A percentile compares a stretch with the other conserved stretches of the same genome.
Conservation (phyloP, 257 asterid species). For the Marsdenia floribunda region DNA sequence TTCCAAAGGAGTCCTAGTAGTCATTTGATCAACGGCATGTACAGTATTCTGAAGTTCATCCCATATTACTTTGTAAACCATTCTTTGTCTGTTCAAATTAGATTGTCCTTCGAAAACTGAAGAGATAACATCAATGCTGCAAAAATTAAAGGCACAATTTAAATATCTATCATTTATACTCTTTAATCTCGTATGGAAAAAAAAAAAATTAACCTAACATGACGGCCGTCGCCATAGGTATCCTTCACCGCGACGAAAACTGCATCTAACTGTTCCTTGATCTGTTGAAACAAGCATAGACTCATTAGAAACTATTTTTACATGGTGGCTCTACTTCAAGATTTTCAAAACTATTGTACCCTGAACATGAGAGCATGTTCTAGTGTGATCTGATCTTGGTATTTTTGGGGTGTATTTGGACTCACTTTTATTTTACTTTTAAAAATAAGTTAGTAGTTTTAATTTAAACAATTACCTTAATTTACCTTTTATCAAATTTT, state of each 20-base stretch:
- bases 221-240: slow-evolving; percentile 96
- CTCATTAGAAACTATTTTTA: not conserved
- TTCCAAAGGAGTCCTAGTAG: slow-evolving; percentile 79
- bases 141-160: not conserved
- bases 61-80: slow-evolving; percentile 99
- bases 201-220: slow-evolving; percentile 60
- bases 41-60: slow-evolving; percentile 89
- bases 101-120: slow-evolving; percentile 88
- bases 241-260: slow-evolving; percentile 78
- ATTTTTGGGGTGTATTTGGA: no score
- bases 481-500: no score
- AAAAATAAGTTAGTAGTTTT: no score
- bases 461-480: no score
- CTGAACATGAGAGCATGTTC: not conserved
- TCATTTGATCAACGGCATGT: slow-evolving; percentile 98
- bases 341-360: not conserved
- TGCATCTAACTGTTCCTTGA: slow-evolving; percentile 79
- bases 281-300: slow-evolving; percentile 33
- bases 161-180: not conserved
- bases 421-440: no score
- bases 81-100: slow-evolving; percentile 90
- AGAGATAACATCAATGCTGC: slow-evolving; percentile 83
- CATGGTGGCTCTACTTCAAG: not conserved
- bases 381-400: not conserved
- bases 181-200: not conserved